Conservation (phyloP, 495 filamentous ascomycete genomes). For the Letharia columbiana region DNA sequence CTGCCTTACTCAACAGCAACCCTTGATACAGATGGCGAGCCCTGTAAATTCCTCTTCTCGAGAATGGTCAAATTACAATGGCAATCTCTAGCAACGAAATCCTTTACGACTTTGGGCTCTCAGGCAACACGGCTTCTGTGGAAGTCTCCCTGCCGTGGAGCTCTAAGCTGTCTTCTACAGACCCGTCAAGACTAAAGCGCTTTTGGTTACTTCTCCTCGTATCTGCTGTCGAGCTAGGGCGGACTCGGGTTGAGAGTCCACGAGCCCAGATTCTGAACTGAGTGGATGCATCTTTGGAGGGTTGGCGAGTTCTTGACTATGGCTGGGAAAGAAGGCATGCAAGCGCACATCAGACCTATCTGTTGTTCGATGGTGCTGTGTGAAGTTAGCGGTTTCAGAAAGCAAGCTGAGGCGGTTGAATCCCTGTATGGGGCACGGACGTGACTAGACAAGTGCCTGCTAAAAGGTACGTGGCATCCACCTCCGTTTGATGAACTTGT, state of each 20-base stretch:
- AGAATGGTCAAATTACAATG: too few relatives aligned
- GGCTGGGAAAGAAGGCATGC: background rate
- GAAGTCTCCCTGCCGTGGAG: background rate
- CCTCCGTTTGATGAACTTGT: background rate
- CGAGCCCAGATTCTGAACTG: background rate
- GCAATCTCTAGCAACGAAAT: too few relatives aligned
- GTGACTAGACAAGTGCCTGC: background rate
- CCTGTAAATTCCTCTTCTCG: too few relatives aligned
- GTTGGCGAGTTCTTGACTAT: background rate
- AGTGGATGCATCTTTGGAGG: background rate
- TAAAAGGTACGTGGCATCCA: background rate
- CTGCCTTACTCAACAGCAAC: too few relatives aligned
- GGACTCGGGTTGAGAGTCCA: background rate
- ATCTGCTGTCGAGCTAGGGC: background rate
- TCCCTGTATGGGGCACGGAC: background rate
- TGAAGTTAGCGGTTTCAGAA: background rate
- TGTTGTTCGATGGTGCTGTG: background rate
- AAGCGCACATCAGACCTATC: background rate
- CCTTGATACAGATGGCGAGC: too few relatives aligned
- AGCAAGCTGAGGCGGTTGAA: background rate
- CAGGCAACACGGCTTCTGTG: background rate
- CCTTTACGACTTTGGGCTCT: background rate
- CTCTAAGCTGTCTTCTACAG: background rate
- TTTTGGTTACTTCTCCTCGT: background rate
- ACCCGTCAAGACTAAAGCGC: background rate